Evolutionary conservation across 495 filamentous ascomycete genomes (phyloP), one percentile per base, ranked within the genome.

Genomic region (Jackrogersella multiformis): DNA sequence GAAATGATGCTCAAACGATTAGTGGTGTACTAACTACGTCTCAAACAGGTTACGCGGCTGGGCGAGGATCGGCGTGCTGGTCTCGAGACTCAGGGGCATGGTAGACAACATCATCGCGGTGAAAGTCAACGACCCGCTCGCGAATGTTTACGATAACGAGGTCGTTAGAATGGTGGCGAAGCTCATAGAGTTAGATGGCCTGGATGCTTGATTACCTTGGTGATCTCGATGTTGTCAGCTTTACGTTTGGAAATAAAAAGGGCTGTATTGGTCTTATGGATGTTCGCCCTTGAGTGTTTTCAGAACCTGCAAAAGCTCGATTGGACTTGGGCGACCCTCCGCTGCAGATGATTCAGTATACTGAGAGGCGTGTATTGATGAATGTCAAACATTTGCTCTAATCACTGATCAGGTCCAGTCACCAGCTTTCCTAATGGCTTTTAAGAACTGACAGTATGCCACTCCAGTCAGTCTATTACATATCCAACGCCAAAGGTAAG

Each of bases 31-130:
- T 60, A 5, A 44, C 55, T 5, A 4, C 16, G 7, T 26, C 15
- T 16, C 7, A 15, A 26, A 13, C n/a, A 75, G 73, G 28, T 79
- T 98, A 20, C 85, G 93, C 5, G 95, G 95, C 2, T 98, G 96
- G 95, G 96, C 96, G 2, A 82, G 96, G 18, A 94, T 99, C 54
- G 95, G 95, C 9, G 94, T 97, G 5, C 77, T 99, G 55, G 90
- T 97, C 10, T 91, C 89, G 12, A 82, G 93, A 51, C 76, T 99
- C 49, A 82, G 96, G 58, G 88, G 86, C 46, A 90, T 98, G 88
- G 81, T 99, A 12, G 96, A 99, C 74, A 85, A 88, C 69, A 81
- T 95, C 35, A 84, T 99, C 61, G 88, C 88, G 62, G 75, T 81
- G 49, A 92, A 91, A 72, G 86, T 97, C 45, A 92, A 95, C 68